phyloP scores from a whole-genome alignment of 768 basidiomycete species.

The Xanthoconium purpureum region DNA sequence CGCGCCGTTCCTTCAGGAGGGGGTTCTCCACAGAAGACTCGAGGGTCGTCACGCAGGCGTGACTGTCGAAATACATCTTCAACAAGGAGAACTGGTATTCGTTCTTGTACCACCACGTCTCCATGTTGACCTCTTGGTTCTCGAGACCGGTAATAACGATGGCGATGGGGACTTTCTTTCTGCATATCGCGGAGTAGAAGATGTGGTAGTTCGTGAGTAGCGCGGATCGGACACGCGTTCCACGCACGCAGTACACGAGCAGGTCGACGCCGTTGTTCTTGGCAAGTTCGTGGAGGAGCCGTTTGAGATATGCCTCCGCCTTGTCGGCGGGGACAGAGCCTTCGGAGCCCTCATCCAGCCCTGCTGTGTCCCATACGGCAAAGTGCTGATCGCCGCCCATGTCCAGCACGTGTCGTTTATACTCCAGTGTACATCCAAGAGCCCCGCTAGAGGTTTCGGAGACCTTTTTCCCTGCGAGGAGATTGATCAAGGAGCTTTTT shows the following conservation, averaged over 20 bases:
- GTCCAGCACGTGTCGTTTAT: slow-evolving; percentile 19
- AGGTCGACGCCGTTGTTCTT: slow-evolving; percentile 38
- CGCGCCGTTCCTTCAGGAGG: slow-evolving; percentile 16
- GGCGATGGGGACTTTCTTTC: slow-evolving; percentile 36
- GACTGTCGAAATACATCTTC: slow-evolving; percentile 27
- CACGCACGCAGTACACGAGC: slow-evolving; percentile 40
- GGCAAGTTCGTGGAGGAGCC: slow-evolving; percentile 35
- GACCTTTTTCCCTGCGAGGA: slow-evolving; percentile 30
- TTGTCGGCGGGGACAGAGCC: slow-evolving; percentile 30
- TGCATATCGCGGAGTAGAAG: slow-evolving; percentile 41
- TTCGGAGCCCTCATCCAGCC: slow-evolving; percentile 28
- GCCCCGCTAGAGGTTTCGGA: slow-evolving; percentile 33
- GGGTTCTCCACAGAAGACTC: slow-evolving; percentile 10
- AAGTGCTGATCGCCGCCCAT: slow-evolving; percentile 18
- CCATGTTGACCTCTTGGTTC: slow-evolving; percentile 33
- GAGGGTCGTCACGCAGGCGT: slow-evolving; percentile 36
- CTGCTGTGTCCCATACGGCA: slow-evolving; percentile 35
- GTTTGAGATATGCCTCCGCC: slow-evolving; percentile 31
- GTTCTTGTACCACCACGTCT: slow-evolving; percentile 33
- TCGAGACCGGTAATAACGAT: slow-evolving; percentile 44
- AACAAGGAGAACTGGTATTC: slow-evolving; percentile 18
- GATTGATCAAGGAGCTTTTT: slow-evolving; percentile 46
- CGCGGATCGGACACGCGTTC: slow-evolving; percentile 35
- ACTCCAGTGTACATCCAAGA: slow-evolving; percentile 36
- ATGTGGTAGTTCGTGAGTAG: slow-evolving; percentile 38